phyloP scores from a whole-genome alignment of 2,329 filamentous ascomycete species.

The Colletotrichum higginsianum region DNA sequence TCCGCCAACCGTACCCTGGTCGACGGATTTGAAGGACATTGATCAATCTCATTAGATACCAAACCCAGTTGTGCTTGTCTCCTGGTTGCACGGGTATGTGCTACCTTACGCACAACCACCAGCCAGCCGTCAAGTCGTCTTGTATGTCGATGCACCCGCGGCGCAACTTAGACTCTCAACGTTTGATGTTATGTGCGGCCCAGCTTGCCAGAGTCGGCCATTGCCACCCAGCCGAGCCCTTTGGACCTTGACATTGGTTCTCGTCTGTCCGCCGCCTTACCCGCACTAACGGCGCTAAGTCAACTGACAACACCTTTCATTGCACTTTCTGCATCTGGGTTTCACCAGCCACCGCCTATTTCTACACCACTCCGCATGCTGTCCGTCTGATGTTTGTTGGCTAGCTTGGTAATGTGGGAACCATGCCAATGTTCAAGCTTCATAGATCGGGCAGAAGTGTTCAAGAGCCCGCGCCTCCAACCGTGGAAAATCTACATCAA shows the following conservation, averaged over 20 bases:
- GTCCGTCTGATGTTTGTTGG: constrained; percentile 33
- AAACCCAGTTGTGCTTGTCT: background rate
- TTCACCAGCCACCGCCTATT: constrained; percentile 18
- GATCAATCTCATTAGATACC: constrained; percentile 4
- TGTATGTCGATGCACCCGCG: background rate
- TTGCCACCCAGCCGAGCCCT: constrained; percentile 24
- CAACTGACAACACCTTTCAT: constrained; percentile 16
- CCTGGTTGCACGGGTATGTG: background rate
- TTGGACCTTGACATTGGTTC: constrained; percentile 30
- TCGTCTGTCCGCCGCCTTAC: constrained; percentile 18
- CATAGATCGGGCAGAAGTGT: constrained; percentile 4
- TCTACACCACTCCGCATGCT: constrained; percentile 24
- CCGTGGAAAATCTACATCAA: constrained; percentile 10
- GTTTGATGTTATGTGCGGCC: background rate
- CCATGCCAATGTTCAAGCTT: constrained; percentile 19
- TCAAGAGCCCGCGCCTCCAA: constrained; percentile 24
- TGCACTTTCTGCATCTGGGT: constrained; percentile 11
- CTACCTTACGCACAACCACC: background rate
- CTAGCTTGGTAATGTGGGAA: constrained; percentile 18
- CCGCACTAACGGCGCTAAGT: constrained; percentile 20
- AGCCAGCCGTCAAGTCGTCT: background rate
- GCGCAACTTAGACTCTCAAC: constrained; percentile 6
- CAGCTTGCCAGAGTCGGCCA: background rate
- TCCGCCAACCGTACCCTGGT: constrained; percentile 1
- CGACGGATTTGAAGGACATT: background rate